Evolutionary conservation across 2,329 filamentous ascomycete species (phyloP).

Genomic region (Volutella citrinella): DNA sequence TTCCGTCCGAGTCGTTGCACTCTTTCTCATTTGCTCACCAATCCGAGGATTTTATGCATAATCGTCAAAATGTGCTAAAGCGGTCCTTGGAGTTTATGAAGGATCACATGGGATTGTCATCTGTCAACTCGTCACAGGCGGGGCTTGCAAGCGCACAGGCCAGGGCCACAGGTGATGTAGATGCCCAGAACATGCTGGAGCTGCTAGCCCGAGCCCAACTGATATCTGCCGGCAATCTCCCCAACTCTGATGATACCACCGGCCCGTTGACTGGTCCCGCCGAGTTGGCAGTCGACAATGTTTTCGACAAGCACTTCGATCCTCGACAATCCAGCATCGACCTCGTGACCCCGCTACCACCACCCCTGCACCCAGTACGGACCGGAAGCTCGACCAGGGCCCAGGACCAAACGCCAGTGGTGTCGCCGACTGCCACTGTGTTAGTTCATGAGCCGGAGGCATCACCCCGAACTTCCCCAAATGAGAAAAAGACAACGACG

Average conservation of each 20-base stretch:
- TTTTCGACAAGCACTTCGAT: conserved; percentile 81
- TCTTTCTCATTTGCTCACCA: conserved; percentile 98
- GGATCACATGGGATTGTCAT: conserved; percentile 83
- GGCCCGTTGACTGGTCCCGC: conserved; percentile 79
- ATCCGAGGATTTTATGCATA: conserved; percentile 88
- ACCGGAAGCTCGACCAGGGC: no score
- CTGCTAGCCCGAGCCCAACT: conserved; percentile 78
- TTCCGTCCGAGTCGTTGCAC: conserved; percentile 93
- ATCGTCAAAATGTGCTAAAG: conserved; percentile 87
- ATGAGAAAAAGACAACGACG: conserved; percentile 52
- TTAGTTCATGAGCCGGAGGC: no score
- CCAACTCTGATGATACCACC: conserved; percentile 42
- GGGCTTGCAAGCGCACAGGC: conserved; percentile 82
- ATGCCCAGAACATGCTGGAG: conserved; percentile 88
- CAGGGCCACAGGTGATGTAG: conserved; percentile 75
- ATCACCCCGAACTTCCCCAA: conserved; percentile 53
- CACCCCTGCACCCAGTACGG: no score
- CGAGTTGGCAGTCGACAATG: conserved; percentile 67
- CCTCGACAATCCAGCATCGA: conserved; percentile 52
- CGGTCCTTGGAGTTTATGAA: conserved; percentile 96
- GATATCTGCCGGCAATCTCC: conserved; percentile 64
- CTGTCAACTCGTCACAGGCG: conserved; percentile 61
- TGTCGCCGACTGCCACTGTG: no score
- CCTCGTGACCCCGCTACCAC: conserved; percentile 27
- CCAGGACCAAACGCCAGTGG: conserved; percentile 17